Base-by-base conservation (phyloP, 495 filamentous ascomycete species). In the Trichoderma erinaceum region DNA sequence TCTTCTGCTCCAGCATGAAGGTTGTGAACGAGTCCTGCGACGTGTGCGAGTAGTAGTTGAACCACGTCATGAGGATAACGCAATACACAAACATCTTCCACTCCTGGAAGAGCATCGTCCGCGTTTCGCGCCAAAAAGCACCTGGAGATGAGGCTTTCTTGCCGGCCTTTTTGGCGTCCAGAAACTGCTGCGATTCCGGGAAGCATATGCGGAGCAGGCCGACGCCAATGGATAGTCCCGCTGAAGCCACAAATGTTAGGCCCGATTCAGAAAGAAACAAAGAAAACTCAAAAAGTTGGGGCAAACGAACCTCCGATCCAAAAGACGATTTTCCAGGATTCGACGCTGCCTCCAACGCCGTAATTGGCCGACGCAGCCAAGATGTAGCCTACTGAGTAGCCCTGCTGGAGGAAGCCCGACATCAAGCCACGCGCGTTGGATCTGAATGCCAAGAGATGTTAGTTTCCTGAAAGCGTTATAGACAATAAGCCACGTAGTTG, bases 21-120 rank as follows among this genome's bases (percentile, higher is more conserved):
- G 90, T 92, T 3, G 89, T 91, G 75, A 92, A 93, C 69, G 83
- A 87, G 74, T 92, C 90, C 73, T 91, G 89, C 18, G 84, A 86
- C 8, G 87, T 87, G 74, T 90, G 87, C 66, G 83, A 85, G 75
- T 88, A 87, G 75, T 80, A n/a, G n/a, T 69, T 67, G 66, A 61
- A 58, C 64, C 87, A 88, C 12, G 85, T 88, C 89, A 92, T 90
- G 58, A 92, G 79, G 67, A 92, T 80, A 70, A 89, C 73, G 71
- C 85, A 87, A 76, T 92, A 92, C 66, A 91, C 67, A 71, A 81
- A 87, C 79, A 90, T 84, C 71, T 83, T 84, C 90, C 89, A 92
- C 72, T 92, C 89, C 65, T 86, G 79, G 15, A 67, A 77, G 38
- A 92, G 71, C 82, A 92, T 91, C 12, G 72, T 70, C 72, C 81